Percentiles rank a stretch among this genome's conserved stretches.
Evolutionary conservation across 768 basidiomycete genomes (phyloP).

Genomic region (Trametes gibbosa): DNA sequence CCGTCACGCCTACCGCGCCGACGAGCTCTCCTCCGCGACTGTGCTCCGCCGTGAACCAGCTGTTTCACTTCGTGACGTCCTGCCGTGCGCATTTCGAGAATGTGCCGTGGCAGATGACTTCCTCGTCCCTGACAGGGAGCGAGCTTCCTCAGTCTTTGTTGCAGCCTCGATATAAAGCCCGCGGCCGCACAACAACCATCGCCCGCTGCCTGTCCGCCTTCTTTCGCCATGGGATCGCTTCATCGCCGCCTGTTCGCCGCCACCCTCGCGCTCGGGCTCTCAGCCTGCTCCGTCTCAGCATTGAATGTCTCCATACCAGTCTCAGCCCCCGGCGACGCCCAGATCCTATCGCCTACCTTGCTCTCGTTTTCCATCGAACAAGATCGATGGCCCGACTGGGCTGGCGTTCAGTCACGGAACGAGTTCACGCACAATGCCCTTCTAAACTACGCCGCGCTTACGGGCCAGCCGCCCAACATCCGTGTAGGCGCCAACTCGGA

Average conservation of each 20-base stretch:
- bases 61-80: conserved; percentile 1
- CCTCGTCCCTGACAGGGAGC: not conserved
- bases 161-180: not conserved
- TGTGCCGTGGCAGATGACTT: conserved; percentile 6
- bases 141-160: not conserved
- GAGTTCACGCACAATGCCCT: conserved; percentile 60
- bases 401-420: conserved; percentile 49
- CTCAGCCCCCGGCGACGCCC: conserved; percentile 34
- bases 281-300: conserved; percentile 4
- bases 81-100: not conserved
- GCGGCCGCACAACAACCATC: not conserved
- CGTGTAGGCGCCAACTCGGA: conserved; percentile 54
- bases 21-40: not conserved
- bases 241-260: not conserved
- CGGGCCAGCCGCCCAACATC: conserved; percentile 53
- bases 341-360: conserved; percentile 42
- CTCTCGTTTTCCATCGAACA: conserved; percentile 69
- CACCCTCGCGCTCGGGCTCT: not conserved
- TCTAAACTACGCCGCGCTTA: conserved; percentile 50
- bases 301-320: conserved; percentile 41
- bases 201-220: not conserved
- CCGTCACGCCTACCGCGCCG: not conserved
- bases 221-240: not conserved
- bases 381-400: conserved; percentile 71
- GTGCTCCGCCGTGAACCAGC: not conserved